These are phyloP conservation scores for Tremellales sp. DNA, from an alignment of 1,284 basidiomycete species.

Conservation along the genomic window DNA sequence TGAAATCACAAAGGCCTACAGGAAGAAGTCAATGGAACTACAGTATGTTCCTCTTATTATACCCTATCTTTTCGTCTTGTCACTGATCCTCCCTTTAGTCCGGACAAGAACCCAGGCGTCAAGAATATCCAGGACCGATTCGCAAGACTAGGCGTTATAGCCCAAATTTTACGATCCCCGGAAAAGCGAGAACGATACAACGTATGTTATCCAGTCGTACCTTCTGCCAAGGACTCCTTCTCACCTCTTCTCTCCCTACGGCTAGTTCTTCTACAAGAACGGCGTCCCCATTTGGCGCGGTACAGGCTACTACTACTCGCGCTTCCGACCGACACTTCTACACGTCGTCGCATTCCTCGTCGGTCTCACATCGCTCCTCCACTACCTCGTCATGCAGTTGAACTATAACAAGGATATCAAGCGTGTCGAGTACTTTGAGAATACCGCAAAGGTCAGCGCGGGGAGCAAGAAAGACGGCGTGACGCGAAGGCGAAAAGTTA, in stretches of 20 bases:
- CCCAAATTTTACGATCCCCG: slow-evolving; percentile 69
- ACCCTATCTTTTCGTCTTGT: background rate
- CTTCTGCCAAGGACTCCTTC: background rate
- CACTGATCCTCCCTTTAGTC: slow-evolving; percentile 53
- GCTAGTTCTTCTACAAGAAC: slow-evolving; percentile 49
- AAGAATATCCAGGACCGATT: slow-evolving; percentile 80
- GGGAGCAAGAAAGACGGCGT: slow-evolving; percentile 6
- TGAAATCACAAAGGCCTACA: slow-evolving; percentile 81
- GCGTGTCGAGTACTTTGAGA: slow-evolving; percentile 64
- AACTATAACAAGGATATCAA: slow-evolving; percentile 69
- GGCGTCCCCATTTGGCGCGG: slow-evolving; percentile 49
- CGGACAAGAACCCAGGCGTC: slow-evolving; percentile 84
- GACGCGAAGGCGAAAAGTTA: slow-evolving; percentile 40
- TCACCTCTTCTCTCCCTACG: background rate
- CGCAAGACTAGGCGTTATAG: slow-evolving; percentile 79
- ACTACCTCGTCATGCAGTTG: slow-evolving; percentile 71
- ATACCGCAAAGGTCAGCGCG: slow-evolving; percentile 63
- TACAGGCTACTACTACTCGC: slow-evolving; percentile 77
- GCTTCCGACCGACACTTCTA: slow-evolving; percentile 83
- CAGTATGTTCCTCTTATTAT: slow-evolving; percentile 59
- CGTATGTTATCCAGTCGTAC: slow-evolving; percentile 24
- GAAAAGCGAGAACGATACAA: slow-evolving; percentile 73
- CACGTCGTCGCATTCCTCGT: slow-evolving; percentile 71
- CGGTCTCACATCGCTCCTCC: slow-evolving; percentile 67
- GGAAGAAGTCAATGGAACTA: slow-evolving; percentile 78